Evolutionary conservation across 768 basidiomycete genomes (phyloP), one percentile per base, ranked within the genome.

Genomic region (Cyathus striatus): DNA sequence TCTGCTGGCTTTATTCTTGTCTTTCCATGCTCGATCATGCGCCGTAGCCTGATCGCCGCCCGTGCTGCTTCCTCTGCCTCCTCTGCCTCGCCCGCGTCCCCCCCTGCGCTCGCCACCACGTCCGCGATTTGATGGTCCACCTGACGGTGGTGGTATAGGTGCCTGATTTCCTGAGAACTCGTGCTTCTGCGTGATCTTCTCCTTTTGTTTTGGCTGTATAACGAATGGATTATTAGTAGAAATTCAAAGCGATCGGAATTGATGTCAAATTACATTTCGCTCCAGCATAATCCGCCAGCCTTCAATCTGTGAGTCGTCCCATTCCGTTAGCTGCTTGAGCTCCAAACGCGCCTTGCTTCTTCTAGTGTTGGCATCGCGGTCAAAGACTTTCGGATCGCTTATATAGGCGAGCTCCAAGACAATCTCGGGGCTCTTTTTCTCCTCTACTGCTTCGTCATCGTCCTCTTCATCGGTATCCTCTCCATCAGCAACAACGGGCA

Each of bases 221-320:
- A 35, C 43, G 22, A n/a, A 48, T 9, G 4, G 24, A 10, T 5
- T 23, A 25, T 37, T 7, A 45, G 23, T 16, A 45, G 22, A 18
- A 27, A 16, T 40, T 7, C 7, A 13, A 6, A 24, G 18, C n/a
- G 24, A 12, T 10, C 7, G 18, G 27, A 16, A 17, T 33, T 13
- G 9, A 21, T 4, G n/a, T 16, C n/a, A 26, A 69, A 86, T 47
- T 54, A 95, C 93, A 54, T 94, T 84, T 51, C 85, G 68, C 44
- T 97, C 94, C 45, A 96, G 60, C 85, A 95, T 90, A 43, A 88
- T 81, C 44, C 65, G 76, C 92, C 92, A 96, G 0, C 92, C 93
- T 60, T 96, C 92, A 21, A 96, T 81, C 56, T 95, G 92, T 51
- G 86, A 86, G 54, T 96, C 81, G 7, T 59, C 67, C 81, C 84